These are phyloP conservation scores for Laguncularia racemosa DNA, from an alignment of 345 rosid species.

Conservation along the genomic window DNA sequence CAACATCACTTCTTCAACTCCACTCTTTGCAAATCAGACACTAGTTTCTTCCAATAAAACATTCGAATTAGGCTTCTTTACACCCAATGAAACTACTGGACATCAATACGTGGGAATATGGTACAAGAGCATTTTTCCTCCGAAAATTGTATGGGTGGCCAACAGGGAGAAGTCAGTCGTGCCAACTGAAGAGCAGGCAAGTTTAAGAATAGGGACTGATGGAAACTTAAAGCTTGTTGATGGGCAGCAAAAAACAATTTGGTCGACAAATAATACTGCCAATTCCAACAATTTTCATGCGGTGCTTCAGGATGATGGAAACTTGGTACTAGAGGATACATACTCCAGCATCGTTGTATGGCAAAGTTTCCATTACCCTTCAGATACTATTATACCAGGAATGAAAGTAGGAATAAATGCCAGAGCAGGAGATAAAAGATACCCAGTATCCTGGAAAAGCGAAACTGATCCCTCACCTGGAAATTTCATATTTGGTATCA, in stretches of 20 bases:
- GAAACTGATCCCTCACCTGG: constrained; percentile 21
- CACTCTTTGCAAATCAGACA: too few species aligned
- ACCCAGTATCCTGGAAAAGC: constrained; percentile 18
- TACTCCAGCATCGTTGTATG: constrained; percentile 4
- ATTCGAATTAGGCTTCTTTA: too few species aligned
- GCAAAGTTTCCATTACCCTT: constrained; percentile 29
- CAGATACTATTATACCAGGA: constrained; percentile 24
- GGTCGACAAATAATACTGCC: constrained; percentile 11
- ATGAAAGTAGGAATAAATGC: constrained; percentile 26
- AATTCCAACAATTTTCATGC: not conserved
- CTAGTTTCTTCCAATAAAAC: too few species aligned
- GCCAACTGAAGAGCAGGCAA: too few species aligned
- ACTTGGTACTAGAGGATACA: constrained; percentile 15
- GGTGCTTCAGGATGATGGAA: constrained; percentile 23
- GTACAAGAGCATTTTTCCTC: too few species aligned
- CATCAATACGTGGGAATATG: too few species aligned
- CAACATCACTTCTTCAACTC: not conserved
- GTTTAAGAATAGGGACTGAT: too few species aligned
- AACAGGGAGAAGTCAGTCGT: too few species aligned
- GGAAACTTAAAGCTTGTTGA: too few species aligned
- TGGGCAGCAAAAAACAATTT: not conserved
- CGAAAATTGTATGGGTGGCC: too few species aligned
- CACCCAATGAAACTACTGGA: too few species aligned
- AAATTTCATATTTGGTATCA: constrained; percentile 10
- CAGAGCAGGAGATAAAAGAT: not conserved